These are phyloP conservation scores for Fusarium verrucosum DNA, from an alignment of 2,329 filamentous ascomycete species.

Conservation along the genomic window DNA sequence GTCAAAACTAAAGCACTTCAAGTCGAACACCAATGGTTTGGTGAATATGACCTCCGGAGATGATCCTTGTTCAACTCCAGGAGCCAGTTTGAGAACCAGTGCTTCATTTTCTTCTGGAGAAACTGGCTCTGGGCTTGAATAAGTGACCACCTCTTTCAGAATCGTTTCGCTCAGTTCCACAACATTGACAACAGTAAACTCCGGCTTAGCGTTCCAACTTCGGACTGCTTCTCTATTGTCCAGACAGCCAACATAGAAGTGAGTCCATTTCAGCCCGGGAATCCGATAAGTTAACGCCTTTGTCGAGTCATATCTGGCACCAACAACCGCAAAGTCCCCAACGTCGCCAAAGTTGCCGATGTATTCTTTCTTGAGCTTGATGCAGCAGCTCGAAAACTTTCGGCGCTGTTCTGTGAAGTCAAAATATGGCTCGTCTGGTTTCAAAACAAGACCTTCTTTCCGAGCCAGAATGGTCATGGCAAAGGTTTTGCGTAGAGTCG, in stretches of 20 bases:
- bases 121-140: constrained; percentile 57
- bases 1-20: constrained; percentile 83
- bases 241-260: constrained; percentile 82
- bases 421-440: constrained; percentile 83
- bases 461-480: constrained; percentile 70
- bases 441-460: constrained; percentile 83
- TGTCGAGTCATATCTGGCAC: constrained; percentile 74
- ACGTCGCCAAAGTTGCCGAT: constrained; percentile 80
- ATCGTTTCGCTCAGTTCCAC: constrained; percentile 64
- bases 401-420: constrained; percentile 54
- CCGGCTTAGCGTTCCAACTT: constrained; percentile 61
- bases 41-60: constrained; percentile 67
- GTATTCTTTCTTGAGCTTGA: constrained; percentile 92
- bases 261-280: constrained; percentile 73
- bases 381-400: constrained; percentile 62
- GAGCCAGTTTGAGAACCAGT: constrained; percentile 59
- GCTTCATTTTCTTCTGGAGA: constrained; percentile 50
- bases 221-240: constrained; percentile 70
- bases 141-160: constrained; percentile 60
- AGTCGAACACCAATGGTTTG: constrained; percentile 78
- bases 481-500: constrained; percentile 70
- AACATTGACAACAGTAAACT: constrained; percentile 73
- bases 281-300: constrained; percentile 66
- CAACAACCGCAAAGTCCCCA: constrained; percentile 83
- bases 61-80: constrained; percentile 54